phyloP scores from a whole-genome alignment of 129 eudicot genomes.

The Mikania micrantha region DNA sequence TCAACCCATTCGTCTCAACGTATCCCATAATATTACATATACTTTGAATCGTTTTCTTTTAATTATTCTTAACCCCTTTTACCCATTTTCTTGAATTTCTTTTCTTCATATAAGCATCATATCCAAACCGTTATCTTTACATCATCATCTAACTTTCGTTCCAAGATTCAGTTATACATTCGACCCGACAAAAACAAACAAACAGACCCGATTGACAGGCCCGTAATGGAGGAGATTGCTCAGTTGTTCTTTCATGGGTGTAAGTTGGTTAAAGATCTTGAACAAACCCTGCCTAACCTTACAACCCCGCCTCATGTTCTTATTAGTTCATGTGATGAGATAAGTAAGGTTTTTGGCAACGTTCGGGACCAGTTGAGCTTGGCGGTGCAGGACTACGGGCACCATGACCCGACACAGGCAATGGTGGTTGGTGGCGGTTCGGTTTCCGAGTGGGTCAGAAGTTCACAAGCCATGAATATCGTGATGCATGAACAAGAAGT shows the following conservation, averaged over 20 bases:
- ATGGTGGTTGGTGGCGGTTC: slow-evolving; percentile 30
- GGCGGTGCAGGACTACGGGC: slow-evolving; percentile 27
- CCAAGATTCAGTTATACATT: neutral
- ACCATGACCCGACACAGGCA: neutral
- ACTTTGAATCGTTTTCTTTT: slow-evolving; percentile 47
- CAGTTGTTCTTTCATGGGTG: slow-evolving; percentile 45
- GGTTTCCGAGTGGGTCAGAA: slow-evolving; percentile 43
- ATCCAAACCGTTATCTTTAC: neutral
- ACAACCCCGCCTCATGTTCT: slow-evolving; percentile 48
- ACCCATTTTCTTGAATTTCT: slow-evolving; percentile 18
- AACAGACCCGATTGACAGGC: too few species aligned
- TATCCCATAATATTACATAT: slow-evolving; percentile 36
- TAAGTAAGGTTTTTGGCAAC: slow-evolving; percentile 38
- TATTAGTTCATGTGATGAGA: slow-evolving; percentile 45
- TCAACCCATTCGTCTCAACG: slow-evolving; percentile 26
- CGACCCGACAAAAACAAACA: neutral
- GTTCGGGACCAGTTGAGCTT: slow-evolving; percentile 37
- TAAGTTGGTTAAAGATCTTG: slow-evolving; percentile 52
- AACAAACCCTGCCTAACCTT: slow-evolving; percentile 41
- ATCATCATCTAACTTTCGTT: too few species aligned
- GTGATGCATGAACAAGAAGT: slow-evolving; percentile 20
- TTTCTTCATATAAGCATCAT: slow-evolving; percentile 20
- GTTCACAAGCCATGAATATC: slow-evolving; percentile 32
- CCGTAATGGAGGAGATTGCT: slow-evolving; percentile 48
- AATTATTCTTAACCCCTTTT: slow-evolving; percentile 44